These are phyloP conservation scores for Nicotiana tabacum DNA, from an alignment of 257 asterid species.

Conservation along the genomic window DNA sequence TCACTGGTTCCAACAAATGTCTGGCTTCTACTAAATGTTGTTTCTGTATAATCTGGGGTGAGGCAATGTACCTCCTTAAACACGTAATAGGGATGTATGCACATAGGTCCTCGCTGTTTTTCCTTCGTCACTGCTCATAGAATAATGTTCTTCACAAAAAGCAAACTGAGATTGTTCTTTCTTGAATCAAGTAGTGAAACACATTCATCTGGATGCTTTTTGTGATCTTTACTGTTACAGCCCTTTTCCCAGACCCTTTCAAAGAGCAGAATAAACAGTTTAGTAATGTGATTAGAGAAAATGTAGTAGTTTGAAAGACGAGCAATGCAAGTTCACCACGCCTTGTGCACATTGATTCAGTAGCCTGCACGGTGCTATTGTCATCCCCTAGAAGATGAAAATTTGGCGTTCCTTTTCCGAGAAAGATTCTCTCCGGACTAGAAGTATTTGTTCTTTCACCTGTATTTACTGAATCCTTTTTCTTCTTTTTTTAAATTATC, in stretches of 20 bases:
- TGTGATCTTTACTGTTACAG: not conserved
- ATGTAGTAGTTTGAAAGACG: not conserved
- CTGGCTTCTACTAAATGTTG: not conserved
- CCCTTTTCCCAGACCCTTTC: not conserved
- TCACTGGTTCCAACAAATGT: not conserved
- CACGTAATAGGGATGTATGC: not conserved
- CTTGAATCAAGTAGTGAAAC: not conserved
- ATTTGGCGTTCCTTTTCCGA: not conserved
- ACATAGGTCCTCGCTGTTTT: not conserved
- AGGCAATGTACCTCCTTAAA: not conserved
- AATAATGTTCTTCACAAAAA: not conserved
- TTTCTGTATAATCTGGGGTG: not conserved
- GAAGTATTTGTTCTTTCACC: not conserved
- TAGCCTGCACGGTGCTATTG: too few species aligned
- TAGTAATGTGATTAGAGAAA: not conserved
- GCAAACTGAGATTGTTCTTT: not conserved
- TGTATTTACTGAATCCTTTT: not conserved
- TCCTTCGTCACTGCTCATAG: not conserved
- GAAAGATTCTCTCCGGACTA: not conserved
- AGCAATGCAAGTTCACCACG: not conserved
- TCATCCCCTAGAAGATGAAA: not conserved
- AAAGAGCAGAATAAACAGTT: not conserved
- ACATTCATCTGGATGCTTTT: not conserved
- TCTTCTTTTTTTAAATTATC: too few species aligned
- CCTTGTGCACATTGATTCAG: too few species aligned